Base-by-base conservation (phyloP, 805 yeast genomes). In the Blastobotrys attinorum region DNA sequence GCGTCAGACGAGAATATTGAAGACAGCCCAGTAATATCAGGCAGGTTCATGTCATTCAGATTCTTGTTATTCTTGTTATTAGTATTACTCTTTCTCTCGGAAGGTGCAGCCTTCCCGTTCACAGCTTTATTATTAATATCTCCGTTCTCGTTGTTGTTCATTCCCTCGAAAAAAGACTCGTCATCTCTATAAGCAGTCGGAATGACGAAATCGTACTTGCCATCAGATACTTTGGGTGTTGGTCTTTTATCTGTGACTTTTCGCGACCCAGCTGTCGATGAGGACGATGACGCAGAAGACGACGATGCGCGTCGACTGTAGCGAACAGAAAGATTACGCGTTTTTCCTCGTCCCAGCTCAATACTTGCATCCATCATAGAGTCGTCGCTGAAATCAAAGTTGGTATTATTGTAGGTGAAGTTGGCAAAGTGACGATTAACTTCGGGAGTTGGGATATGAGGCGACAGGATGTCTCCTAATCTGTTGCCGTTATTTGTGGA, bases 21-120 rank as follows among this genome's bases (percentile, higher is more conserved):
- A 11, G 51, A 47, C 36, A 49, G 29, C 4, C 53, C 53, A 21
- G 49, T 44, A 18, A 49, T 45, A 41, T 49, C 53, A 2, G 51
- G 50, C 25, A 47, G 21, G 20, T 17, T 29, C 18, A 33, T 25
- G 7, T 31, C 40, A 18, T 29, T 29, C 21, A 22, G 17, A 5
- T 23, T 4, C 18, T 31, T 17, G 10, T 21, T 38, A 27, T 16
- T 3, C 17, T 22, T 34, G 8, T n/a, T 11, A 10, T 17, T 25
- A 3, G 41, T 18, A 15, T 35, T 22, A 18, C n/a, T 36, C 18
- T 37, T 42, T 3, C 39, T 13, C 15, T n/a, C 29, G 3, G 32
- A 10, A 15, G 15, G 43, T 3, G 37, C 3, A 3, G 33, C 27
- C 36, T 40, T 36, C 16, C 20, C 13, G 13, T 22, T 11, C 29